Evolutionary conservation across 495 filamentous ascomycete species (phyloP).

Genomic region (Tuber umbilicatum): DNA sequence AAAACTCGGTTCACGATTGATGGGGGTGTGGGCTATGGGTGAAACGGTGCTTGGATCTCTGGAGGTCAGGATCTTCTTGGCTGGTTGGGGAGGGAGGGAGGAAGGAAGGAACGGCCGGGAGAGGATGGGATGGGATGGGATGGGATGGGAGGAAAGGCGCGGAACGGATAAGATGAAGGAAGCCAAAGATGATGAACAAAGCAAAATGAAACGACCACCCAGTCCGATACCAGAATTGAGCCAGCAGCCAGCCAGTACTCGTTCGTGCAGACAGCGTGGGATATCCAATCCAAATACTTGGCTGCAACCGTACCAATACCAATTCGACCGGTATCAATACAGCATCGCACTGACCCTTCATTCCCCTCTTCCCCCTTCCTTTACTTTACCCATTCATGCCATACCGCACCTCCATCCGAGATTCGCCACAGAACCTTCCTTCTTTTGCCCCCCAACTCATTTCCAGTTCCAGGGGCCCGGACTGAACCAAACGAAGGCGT

Average conservation of each 20-base stretch:
- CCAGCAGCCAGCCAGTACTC: too few relatives aligned
- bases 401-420: not conserved
- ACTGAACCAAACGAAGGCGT: not conserved
- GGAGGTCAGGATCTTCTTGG: not conserved
- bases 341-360: not conserved
- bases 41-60: not conserved
- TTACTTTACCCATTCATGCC: not conserved
- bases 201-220: not conserved
- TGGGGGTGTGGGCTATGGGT: not conserved
- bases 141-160: not conserved
- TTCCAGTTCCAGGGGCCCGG: slow-evolving; percentile 2
- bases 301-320: not conserved
- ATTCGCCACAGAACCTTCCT: not conserved
- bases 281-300: not conserved
- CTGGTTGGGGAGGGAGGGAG: not conserved
- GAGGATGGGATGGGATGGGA: not conserved
- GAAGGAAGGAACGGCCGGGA: not conserved
- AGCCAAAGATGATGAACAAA: not conserved
- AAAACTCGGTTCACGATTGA: slow-evolving; percentile 2
- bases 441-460: not conserved
- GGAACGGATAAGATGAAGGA: not conserved
- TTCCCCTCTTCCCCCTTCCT: not conserved
- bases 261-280: too few relatives aligned
- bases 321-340: not conserved
- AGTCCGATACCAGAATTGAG: not conserved